phyloP scores from a whole-genome alignment of 768 basidiomycete species.

The Phaeotremella skinneri region DNA sequence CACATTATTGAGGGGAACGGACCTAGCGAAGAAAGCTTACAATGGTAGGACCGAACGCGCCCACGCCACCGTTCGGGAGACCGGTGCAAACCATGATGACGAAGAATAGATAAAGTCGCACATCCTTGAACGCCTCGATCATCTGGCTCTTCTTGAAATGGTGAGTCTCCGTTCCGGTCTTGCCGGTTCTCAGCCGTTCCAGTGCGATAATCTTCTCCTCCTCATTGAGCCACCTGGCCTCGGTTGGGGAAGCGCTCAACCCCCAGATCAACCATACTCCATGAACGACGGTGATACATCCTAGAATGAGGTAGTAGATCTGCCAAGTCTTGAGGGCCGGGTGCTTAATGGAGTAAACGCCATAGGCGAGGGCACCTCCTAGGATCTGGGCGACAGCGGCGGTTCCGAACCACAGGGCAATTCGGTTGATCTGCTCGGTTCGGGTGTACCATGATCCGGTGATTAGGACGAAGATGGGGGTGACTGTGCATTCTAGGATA shows the following conservation, averaged over 20 bases:
- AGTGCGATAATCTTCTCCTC: conserved; percentile 13
- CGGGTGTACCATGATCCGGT: conserved; percentile 13
- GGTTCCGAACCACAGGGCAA: conserved; percentile 12
- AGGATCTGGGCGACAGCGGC: neutral
- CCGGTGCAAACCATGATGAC: conserved; percentile 17
- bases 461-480: conserved; percentile 7
- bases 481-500: conserved; percentile 7
- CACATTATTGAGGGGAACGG: no score
- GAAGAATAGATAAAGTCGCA: conserved; percentile 25
- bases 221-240: conserved; percentile 5
- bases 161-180: conserved; percentile 16
- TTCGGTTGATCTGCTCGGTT: conserved; percentile 17
- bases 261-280: conserved; percentile 4
- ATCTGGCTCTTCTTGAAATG: conserved; percentile 23
- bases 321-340: conserved; percentile 1
- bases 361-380: conserved; percentile 6
- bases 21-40: no score
- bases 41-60: conserved; percentile 20
- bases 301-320: conserved; percentile 5
- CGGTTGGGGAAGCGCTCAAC: conserved; percentile 5
- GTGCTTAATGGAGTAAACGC: conserved; percentile 2
- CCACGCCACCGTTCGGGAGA: conserved; percentile 25
- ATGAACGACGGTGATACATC: conserved; percentile 7
- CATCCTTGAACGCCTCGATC: conserved; percentile 16
- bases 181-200: conserved; percentile 5